phyloP scores from a whole-genome alignment of 164 flowering plant genomes.

The Magnolia sinica region DNA sequence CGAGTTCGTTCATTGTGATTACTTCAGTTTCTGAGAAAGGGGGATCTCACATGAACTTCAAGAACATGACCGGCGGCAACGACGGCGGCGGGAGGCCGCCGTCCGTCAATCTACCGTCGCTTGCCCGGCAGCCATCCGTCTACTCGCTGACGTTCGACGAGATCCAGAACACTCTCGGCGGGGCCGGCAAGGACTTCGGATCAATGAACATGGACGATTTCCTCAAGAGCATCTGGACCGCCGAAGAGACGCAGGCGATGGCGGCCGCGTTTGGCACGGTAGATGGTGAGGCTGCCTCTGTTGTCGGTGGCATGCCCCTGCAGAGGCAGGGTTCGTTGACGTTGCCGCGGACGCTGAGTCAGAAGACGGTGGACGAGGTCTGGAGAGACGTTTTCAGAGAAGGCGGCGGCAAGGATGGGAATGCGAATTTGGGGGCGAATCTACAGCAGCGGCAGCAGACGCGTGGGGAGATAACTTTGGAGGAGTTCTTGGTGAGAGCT shows the following conservation, averaged over 20 bases:
- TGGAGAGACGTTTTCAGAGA: constrained; percentile 65
- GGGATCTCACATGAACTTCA: constrained; percentile 63
- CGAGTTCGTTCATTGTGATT: background rate
- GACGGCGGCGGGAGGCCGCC: constrained; percentile 22
- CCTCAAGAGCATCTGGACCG: constrained; percentile 52
- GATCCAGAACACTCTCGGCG: constrained; percentile 69
- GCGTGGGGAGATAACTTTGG: constrained; percentile 62
- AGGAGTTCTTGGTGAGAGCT: constrained; percentile 75
- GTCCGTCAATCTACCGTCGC: constrained; percentile 22
- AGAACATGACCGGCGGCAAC: constrained; percentile 36
- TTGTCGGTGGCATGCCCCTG: constrained; percentile 10
- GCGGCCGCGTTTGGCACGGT: constrained; percentile 5
- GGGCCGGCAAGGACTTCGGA: constrained; percentile 55
- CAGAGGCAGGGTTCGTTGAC: constrained; percentile 36
- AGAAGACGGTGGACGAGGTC: constrained; percentile 66
- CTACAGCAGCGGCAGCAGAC: constrained; percentile 32
- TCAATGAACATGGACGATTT: constrained; percentile 75
- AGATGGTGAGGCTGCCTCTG: constrained; percentile 8
- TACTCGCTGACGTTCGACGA: constrained; percentile 78
- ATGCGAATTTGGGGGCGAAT: constrained; percentile 11
- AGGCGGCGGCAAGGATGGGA: constrained; percentile 18
- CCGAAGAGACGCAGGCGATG: constrained; percentile 40
- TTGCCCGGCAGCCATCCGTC: constrained; percentile 64
- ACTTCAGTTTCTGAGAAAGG: constrained; percentile 19
- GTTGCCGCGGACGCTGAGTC: constrained; percentile 34